A percentile compares a stretch with the other conserved stretches of the same genome.
Conservation (phyloP, 345 rosid species). For the Hirschfeldia incana region DNA sequence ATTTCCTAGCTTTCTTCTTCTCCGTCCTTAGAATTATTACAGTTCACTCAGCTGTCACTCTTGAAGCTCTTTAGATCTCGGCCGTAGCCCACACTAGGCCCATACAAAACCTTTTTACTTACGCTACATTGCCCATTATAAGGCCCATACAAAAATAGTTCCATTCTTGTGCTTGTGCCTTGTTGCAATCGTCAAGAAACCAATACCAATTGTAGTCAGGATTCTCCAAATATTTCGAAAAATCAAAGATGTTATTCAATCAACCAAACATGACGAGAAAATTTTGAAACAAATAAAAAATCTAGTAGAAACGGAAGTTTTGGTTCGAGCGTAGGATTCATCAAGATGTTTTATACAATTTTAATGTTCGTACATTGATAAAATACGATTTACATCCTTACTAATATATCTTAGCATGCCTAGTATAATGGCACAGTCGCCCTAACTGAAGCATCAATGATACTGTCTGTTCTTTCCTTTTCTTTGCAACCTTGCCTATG, state of each 20-base stretch:
- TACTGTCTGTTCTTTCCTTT: conserved; percentile 18
- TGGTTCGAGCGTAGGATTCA: no score
- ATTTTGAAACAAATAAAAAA: not conserved
- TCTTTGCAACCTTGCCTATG: conserved; percentile 19
- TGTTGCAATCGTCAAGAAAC: not conserved
- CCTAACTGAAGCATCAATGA: conserved; percentile 7
- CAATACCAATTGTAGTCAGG: not conserved
- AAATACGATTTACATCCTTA: not conserved
- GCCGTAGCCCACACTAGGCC: conserved; percentile 12
- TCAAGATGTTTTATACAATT: not conserved
- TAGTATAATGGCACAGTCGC: conserved; percentile 21
- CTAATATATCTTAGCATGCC: not conserved
- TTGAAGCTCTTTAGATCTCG: not conserved
- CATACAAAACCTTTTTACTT: not conserved
- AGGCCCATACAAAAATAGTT: not conserved
- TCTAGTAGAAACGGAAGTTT: not conserved
- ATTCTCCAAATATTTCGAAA: not conserved
- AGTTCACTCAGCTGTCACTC: not conserved
- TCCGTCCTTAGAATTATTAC: not conserved
- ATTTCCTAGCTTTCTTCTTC: conserved; percentile 27
- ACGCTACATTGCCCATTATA: not conserved
- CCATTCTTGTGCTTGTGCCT: not conserved
- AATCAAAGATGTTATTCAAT: not conserved
- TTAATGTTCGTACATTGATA: not conserved
- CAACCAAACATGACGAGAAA: not conserved